These are phyloP conservation scores for Aspergillus affinis DNA, from an alignment of 495 filamentous ascomycete species.

Conservation along the genomic window DNA sequence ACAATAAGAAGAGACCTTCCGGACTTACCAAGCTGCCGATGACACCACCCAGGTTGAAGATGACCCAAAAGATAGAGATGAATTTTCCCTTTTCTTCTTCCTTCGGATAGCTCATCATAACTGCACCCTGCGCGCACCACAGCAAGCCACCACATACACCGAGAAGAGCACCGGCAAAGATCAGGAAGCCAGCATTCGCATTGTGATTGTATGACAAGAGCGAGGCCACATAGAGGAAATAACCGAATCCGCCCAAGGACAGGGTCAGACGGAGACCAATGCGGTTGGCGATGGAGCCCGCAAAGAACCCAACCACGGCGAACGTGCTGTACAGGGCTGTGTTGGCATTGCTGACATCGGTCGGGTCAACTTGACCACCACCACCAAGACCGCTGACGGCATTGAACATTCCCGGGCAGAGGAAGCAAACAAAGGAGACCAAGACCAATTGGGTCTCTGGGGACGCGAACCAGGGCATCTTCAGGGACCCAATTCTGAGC, in stretches of 20 bases:
- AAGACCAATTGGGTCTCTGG: slow-evolving; percentile 71
- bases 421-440: slow-evolving; percentile 83
- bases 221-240: slow-evolving; percentile 77
- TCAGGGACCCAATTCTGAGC: slow-evolving; percentile 51
- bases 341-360: slow-evolving; percentile 66
- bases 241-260: slow-evolving; percentile 80
- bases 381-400: slow-evolving; percentile 74
- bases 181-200: slow-evolving; percentile 55
- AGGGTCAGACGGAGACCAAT: slow-evolving; percentile 74
- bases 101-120: slow-evolving; percentile 92
- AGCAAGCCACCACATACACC: slow-evolving; percentile 81
- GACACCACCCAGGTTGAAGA: slow-evolving; percentile 92
- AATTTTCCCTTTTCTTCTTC: slow-evolving; percentile 83
- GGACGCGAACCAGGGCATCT: slow-evolving; percentile 71
- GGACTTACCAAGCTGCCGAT: slow-evolving; percentile 74
- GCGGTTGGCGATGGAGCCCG: slow-evolving; percentile 73
- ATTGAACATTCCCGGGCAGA: slow-evolving; percentile 88
- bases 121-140: slow-evolving; percentile 90
- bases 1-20: not conserved
- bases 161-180: slow-evolving; percentile 59
- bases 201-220: slow-evolving; percentile 84
- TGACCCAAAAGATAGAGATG: slow-evolving; percentile 90
- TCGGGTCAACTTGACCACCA: slow-evolving; percentile 60
- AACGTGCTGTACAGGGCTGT: slow-evolving; percentile 81
- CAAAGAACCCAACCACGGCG: slow-evolving; percentile 83